Percentiles rank a stretch among this genome's conserved stretches.
phyloP scores from a whole-genome alignment of 2,329 filamentous ascomycete genomes.

The Aspergillus udagawae region DNA sequence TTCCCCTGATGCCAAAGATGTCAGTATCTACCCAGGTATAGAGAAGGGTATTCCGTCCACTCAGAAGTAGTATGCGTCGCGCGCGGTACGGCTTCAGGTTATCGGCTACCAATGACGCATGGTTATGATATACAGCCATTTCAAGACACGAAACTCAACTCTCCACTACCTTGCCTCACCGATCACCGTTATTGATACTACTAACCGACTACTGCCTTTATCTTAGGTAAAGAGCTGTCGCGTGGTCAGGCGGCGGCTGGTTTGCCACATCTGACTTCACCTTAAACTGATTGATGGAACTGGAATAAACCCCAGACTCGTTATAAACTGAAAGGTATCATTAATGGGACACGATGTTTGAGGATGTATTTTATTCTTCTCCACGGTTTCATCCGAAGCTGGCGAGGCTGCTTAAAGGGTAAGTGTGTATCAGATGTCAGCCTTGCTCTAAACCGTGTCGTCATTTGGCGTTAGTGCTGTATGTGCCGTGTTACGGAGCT shows the following conservation, averaged over 20 bases:
- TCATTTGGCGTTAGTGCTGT: not conserved
- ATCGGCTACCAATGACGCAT: not conserved
- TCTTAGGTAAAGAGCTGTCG: not conserved
- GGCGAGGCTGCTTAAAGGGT: not conserved
- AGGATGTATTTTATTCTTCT: not conserved
- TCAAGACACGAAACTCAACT: not conserved
- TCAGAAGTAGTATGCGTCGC: not conserved
- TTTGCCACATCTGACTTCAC: not conserved
- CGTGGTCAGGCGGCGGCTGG: not conserved
- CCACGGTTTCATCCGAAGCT: not conserved
- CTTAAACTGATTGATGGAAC: no score
- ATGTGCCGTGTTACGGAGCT: not conserved
- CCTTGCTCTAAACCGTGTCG: not conserved
- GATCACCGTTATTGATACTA: not conserved
- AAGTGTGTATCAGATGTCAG: not conserved
- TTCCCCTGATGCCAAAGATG: not conserved
- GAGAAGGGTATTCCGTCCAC: not conserved
- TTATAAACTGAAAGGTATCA: not conserved
- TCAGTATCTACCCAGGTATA: no score
- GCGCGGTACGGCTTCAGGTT: not conserved
- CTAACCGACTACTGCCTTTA: not conserved
- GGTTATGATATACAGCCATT: not conserved
- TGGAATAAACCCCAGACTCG: not conserved
- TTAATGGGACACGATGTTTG: not conserved
- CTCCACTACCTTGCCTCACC: not conserved